Evolutionary conservation across 2,329 filamentous ascomycete genomes (phyloP).

Genomic region (Pezicula rhizophila): DNA sequence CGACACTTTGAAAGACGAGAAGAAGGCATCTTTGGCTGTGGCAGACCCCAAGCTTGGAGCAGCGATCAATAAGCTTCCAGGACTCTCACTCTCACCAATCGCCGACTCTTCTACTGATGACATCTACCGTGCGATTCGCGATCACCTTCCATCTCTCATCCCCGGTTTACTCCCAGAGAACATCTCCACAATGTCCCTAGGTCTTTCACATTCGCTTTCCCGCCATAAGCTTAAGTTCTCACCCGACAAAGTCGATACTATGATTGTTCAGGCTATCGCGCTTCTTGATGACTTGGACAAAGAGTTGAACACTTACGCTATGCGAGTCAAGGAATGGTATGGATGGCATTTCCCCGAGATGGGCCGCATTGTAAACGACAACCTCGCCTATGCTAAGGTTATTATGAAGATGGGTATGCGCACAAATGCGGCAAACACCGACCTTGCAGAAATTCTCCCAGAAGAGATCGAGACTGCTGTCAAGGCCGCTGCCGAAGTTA

Average conservation of each 20-base stretch:
- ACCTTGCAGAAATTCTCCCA: constrained; percentile 85
- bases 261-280: constrained; percentile 97
- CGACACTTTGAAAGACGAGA: constrained; percentile 90
- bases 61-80: constrained; percentile 86
- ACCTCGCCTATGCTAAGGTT: constrained; percentile 85
- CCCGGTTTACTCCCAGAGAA: constrained; percentile 80
- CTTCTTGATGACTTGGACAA: constrained; percentile 96
- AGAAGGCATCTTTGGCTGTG: constrained; percentile 91
- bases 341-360: constrained; percentile 99
- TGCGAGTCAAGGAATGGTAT: constrained; percentile 99
- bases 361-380: constrained; percentile 95
- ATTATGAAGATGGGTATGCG: constrained; percentile 88
- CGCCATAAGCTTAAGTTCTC: constrained; percentile 98
- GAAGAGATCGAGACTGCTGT: constrained; percentile 91
- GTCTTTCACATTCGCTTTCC: constrained; percentile 93
- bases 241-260: constrained; percentile 96
- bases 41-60: constrained; percentile 88
- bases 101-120: constrained; percentile 79
- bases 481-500: constrained; percentile 91
- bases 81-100: constrained; percentile 77
- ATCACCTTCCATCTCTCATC: constrained; percentile 83
- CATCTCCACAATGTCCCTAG: constrained; percentile 88
- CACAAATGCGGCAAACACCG: constrained; percentile 66
- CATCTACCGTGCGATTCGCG: constrained; percentile 88
- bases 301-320: constrained; percentile 96